Conservation (phyloP, 2,329 filamentous ascomycete species). For the Macrophomina tecta region DNA sequence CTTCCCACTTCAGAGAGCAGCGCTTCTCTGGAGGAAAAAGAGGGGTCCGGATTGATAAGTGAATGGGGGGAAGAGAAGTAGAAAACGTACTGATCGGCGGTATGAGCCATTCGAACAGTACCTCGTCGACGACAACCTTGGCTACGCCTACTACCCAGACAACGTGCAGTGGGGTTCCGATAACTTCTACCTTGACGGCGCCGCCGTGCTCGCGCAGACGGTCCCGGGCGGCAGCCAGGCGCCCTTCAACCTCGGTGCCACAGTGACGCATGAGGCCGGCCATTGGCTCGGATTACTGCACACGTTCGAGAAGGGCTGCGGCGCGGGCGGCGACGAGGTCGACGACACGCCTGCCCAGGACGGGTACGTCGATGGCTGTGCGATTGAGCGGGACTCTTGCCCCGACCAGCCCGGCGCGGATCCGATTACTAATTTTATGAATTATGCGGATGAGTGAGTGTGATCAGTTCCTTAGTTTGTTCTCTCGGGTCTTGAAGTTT, state of each 20-base stretch:
- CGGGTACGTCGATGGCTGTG: conserved; percentile 58
- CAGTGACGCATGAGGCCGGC: conserved; percentile 41
- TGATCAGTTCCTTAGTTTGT: too few relatives aligned
- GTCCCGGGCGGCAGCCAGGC: not conserved
- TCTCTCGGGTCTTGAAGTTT: not conserved
- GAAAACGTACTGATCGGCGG: too few relatives aligned
- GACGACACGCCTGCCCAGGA: conserved; percentile 39
- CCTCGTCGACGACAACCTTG: not conserved
- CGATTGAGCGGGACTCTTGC: conserved; percentile 39
- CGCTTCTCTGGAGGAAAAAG: too few relatives aligned
- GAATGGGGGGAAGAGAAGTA: too few relatives aligned
- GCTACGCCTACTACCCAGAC: not conserved
- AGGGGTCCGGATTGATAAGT: too few relatives aligned
- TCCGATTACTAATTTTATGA: conserved; percentile 44
- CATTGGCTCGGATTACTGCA: conserved; percentile 43
- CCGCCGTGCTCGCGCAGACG: not conserved
- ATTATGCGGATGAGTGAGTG: conserved; percentile 36
- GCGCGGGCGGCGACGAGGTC: conserved; percentile 36
- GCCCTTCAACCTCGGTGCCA: conserved; percentile 31
- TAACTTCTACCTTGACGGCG: conserved; percentile 8
- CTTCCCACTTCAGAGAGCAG: not conserved
- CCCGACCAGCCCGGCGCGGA: conserved; percentile 35
- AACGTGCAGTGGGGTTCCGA: not conserved
- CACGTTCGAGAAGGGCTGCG: conserved; percentile 40
- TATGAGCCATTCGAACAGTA: not conserved